Conservation (phyloP, 106 monocot genomes). For the Acorus calamus region DNA sequence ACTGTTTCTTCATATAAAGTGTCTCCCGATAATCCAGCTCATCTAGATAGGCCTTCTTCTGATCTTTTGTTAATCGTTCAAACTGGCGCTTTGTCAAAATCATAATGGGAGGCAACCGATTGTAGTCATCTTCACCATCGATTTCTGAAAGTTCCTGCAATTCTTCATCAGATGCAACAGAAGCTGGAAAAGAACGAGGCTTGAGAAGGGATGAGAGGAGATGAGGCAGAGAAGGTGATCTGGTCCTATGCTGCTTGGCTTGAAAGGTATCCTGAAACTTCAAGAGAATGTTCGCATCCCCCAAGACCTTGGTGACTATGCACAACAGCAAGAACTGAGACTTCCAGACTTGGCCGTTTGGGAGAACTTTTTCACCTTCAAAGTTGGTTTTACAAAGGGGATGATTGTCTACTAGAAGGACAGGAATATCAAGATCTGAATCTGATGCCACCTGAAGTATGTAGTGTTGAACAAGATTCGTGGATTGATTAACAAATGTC, state of each 20-base stretch:
- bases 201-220: conserved; percentile 73
- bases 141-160: conserved; percentile 16
- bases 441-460: conserved; percentile 46
- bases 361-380: conserved; percentile 68
- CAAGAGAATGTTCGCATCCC: conserved; percentile 56
- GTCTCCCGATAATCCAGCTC: conserved; percentile 90
- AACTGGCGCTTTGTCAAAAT: conserved; percentile 68
- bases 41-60: conserved; percentile 79
- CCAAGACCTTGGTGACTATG: conserved; percentile 59
- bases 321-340: conserved; percentile 61
- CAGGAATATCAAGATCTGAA: conserved; percentile 46
- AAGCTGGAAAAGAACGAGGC: conserved; percentile 13
- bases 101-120: conserved; percentile 71
- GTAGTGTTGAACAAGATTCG: conserved; percentile 35
- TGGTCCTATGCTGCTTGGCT: conserved; percentile 16
- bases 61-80: conserved; percentile 46
- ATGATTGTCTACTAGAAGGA: conserved; percentile 79
- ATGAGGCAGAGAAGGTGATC: conserved; percentile 76
- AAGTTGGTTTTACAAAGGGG: conserved; percentile 33
- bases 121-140: conserved; percentile 66
- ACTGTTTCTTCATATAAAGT: conserved; percentile 79
- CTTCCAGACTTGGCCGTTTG: conserved; percentile 54
- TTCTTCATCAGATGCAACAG: conserved; percentile 23
- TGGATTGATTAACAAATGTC: conserved; percentile 25
- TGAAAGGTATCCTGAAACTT: conserved; percentile 57